Evolutionary conservation across 352 stramenopile species (phyloP), one percentile per base, ranked within the genome.

Genomic region (Globisporangium spiculum): DNA sequence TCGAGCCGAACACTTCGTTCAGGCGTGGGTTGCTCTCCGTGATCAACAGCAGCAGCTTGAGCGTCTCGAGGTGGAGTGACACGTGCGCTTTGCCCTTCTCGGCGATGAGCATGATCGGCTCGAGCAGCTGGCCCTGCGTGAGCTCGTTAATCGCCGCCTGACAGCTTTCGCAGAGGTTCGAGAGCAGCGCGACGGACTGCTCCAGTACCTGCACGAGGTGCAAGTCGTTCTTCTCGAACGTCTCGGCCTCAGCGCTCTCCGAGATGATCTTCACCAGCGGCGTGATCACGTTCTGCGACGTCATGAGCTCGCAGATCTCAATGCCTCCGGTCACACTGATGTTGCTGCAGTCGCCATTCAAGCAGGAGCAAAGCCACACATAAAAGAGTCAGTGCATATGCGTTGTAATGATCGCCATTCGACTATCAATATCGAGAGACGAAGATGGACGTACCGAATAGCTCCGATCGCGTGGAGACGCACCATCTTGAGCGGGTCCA

Each of bases 301-400:
- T 93, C 81, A 96, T 90, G 53, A 81, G 68, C 76, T 96, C 89
- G 60, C 84, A 96, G 22, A 92, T 77, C 72, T 94, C 87, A 46
- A 92, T 74, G 44, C 89, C 89, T 56, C 89, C 89, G 0, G 88
- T 92, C n/a, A 94, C 84, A 67, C 86, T 95, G 60, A 96, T 93
- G 72, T 96, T 96, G 69, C 88, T 80, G 60, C 44, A 8, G 30
- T 38, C 18, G 26, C 3, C 12, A 58, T 16, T 12, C 10, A 34
- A n/a, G 12, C 18, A 16, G 16, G 14, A 22, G 53, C 12, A 38
- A 38, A 38, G 32, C 2, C 32, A 38, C 32, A 38, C 32, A 27
- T 18, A 3, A 1, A 8, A 12, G 14, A 38, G 26, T 58, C 10
- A 58, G 53, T 22, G 3, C 7, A 16, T 50, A 9, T 18, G 16